phyloP scores from a whole-genome alignment of 2,329 filamentous ascomycete species.

The Colletotrichum sp. region DNA sequence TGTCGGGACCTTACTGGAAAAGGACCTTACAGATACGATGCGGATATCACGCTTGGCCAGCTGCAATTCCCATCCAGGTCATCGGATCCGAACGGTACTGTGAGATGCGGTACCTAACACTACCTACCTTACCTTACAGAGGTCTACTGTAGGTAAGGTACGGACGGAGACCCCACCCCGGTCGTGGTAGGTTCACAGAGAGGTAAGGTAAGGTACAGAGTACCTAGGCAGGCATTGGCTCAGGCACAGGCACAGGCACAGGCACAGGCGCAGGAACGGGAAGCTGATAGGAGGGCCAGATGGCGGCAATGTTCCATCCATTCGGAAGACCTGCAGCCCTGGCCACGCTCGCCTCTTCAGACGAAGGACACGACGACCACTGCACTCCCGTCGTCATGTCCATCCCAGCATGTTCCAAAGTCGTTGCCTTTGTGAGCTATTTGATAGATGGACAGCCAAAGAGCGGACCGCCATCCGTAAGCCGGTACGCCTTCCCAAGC shows the following conservation, averaged over 20 bases:
- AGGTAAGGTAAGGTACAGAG: too few species aligned
- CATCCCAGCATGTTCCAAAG: neutral
- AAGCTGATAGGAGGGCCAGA: neutral
- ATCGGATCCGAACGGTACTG: constrained; percentile 2
- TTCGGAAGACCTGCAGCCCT: neutral
- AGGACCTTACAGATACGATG: neutral
- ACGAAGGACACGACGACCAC: neutral
- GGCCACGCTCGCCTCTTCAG: neutral
- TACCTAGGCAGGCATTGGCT: neutral
- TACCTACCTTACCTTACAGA: too few species aligned
- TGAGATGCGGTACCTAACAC: neutral
- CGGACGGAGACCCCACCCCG: too few species aligned
- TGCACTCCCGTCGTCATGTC: neutral
- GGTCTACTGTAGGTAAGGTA: too few species aligned
- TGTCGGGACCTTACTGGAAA: neutral
- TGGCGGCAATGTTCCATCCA: neutral
- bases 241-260: neutral
- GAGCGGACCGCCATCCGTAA: neutral
- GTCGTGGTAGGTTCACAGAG: too few species aligned
- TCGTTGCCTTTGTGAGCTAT: neutral
- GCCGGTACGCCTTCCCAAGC: neutral
- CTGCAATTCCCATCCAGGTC: neutral
- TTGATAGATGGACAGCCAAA: neutral
- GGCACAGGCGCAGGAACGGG: neutral
- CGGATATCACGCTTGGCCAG: neutral